Base-by-base conservation (phyloP, 306 rosid species). In the Acacia acuminata region DNA sequence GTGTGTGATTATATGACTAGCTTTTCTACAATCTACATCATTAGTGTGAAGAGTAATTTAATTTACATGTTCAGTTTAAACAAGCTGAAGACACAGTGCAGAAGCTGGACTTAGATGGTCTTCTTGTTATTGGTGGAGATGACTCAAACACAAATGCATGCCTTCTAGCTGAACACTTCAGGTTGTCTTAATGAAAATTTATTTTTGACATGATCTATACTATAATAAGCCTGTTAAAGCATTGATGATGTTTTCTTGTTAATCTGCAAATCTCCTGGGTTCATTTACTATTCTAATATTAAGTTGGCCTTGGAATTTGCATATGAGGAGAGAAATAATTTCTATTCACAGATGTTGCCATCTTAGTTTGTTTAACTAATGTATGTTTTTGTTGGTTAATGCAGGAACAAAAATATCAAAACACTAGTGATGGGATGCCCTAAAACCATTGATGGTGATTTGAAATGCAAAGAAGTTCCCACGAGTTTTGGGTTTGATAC, bases 141-240 rank as follows among this genome's bases (percentile, higher is more conserved):
- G 98, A 96, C 88, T 96, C 99, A 3, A 96, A 96, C 87, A 96
- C 99, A 82, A 96, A 96, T 81, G 99, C 99, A 38, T 94, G 99
- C 85, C 98, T 96, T 80, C 98, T 96, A 81, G 99, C 97, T 42
- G 99, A 96, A 83, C 76, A 94, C 88, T 96, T 96, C 95, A 94
- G 94, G 99, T 96, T 81, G 81, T 72, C 45, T 10, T 11, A 4
- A 53, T 56, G 83, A 38, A 68, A 30, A 50, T 82, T 58, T 34
- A 66, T 47, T 63, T 25, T 61, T 61, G 15, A 3, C 36, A 61
- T 25, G 13, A 25, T 61, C 34, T 76, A 58, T 56, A 24, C 36
- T n/a, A 56, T 19, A 56, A 56, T 81, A 86, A 51, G n/a, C 78
- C 27, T 67, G 70, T 60, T 47, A 73, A 15, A 76, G 68, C n/a